These are phyloP conservation scores for Xylaria bambusicola DNA, from an alignment of 495 filamentous ascomycete species.

Conservation along the genomic window DNA sequence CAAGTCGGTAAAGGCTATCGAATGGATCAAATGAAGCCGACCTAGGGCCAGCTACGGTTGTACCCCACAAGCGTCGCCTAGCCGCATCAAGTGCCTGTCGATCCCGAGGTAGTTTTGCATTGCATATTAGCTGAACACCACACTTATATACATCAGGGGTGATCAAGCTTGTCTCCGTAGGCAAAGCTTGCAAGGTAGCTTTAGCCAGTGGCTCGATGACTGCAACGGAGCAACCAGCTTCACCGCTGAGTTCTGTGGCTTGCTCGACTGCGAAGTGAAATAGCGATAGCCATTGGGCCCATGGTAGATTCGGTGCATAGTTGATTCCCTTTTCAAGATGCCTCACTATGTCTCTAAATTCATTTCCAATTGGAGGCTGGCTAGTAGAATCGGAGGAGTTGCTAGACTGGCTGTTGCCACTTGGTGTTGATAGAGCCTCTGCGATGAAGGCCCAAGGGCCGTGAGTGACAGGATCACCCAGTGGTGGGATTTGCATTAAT, in stretches of 20 bases:
- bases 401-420: slow-evolving; percentile 37
- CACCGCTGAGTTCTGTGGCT: slow-evolving; percentile 65
- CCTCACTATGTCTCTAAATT: slow-evolving; percentile 70
- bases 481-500: slow-evolving; percentile 40
- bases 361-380: slow-evolving; percentile 47
- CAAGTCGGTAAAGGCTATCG: slow-evolving; percentile 60
- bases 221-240: slow-evolving; percentile 59
- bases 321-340: slow-evolving; percentile 65
- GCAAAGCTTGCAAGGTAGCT: slow-evolving; percentile 34
- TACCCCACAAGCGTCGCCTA: slow-evolving; percentile 61
- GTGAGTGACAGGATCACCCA: slow-evolving; percentile 39
- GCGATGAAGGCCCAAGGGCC: slow-evolving; percentile 47
- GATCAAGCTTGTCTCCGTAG: not conserved
- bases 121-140: slow-evolving; percentile 37
- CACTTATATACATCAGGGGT: slow-evolving; percentile 31
- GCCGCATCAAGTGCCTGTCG: slow-evolving; percentile 60
- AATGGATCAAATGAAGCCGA: slow-evolving; percentile 58
- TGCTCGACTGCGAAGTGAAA: slow-evolving; percentile 59
- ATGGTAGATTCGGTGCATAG: slow-evolving; percentile 45
- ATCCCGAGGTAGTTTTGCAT: slow-evolving; percentile 50
- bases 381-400: slow-evolving; percentile 34
- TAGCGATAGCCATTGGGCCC: slow-evolving; percentile 61
- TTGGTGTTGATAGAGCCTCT: slow-evolving; percentile 25
- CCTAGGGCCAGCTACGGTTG: slow-evolving; percentile 42
- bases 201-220: slow-evolving; percentile 74